Conservation (phyloP, 768 basidiomycete species). For the Panellus pusillus region DNA sequence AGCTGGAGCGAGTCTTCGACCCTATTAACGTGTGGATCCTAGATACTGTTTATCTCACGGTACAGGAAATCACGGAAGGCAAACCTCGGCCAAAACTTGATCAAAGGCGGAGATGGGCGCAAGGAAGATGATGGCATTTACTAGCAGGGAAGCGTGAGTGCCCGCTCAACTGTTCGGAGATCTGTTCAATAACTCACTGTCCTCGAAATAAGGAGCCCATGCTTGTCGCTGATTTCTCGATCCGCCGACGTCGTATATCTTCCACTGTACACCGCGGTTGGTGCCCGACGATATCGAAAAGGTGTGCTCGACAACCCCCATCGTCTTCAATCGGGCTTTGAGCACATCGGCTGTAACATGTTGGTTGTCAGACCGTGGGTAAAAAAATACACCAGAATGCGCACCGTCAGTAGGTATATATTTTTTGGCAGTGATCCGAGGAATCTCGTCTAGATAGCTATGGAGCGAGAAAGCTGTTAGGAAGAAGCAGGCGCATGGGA, state of each 20-base stretch:
- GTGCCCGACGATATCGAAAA: conserved; percentile 64
- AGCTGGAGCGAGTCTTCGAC: conserved; percentile 76
- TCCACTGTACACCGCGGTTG: conserved; percentile 67
- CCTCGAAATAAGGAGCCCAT: conserved; percentile 88
- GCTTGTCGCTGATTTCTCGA: conserved; percentile 79
- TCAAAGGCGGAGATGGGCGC: conserved; percentile 88
- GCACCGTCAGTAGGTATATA: conserved; percentile 78
- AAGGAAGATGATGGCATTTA: conserved; percentile 86
- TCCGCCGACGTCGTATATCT: conserved; percentile 85
- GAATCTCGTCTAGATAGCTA: conserved; percentile 81
- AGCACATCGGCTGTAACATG: conserved; percentile 64
- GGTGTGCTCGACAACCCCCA: conserved; percentile 77
- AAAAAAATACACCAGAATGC: conserved; percentile 26
- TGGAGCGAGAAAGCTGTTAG: conserved; percentile 14
- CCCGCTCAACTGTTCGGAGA: not conserved
- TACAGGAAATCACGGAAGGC: conserved; percentile 17
- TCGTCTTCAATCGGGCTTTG: conserved; percentile 79
- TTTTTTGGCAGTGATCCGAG: conserved; percentile 75
- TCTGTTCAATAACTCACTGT: conserved; percentile 49
- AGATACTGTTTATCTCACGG: conserved; percentile 2
- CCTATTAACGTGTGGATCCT: conserved; percentile 76
- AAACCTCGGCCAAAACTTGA: conserved; percentile 76
- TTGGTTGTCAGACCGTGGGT: conserved; percentile 14
- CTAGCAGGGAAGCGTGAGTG: conserved; percentile 35
- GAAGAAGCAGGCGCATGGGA: conserved; percentile 13